These are phyloP conservation scores for Fusarium tanahbumbuense DNA, from an alignment of 2,329 filamentous ascomycete genomes.

Conservation along the genomic window DNA sequence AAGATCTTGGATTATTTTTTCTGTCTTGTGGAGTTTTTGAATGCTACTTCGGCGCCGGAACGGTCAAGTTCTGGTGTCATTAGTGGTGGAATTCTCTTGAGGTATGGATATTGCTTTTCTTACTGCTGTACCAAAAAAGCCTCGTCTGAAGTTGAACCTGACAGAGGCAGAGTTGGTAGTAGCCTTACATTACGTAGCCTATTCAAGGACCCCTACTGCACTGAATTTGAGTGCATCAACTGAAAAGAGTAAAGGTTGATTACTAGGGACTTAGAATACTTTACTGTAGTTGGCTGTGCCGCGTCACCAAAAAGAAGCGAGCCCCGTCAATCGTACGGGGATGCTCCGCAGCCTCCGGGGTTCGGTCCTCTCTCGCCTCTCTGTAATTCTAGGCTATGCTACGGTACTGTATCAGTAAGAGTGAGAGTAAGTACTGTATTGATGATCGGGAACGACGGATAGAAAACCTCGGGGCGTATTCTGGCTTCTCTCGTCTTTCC, in stretches of 20 bases:
- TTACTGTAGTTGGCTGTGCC: slow-evolving; percentile 23
- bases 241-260: slow-evolving; percentile 17
- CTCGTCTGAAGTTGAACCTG: background rate
- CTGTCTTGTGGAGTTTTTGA: slow-evolving; percentile 3
- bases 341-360: slow-evolving; percentile 26
- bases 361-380: background rate
- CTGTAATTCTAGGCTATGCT: background rate
- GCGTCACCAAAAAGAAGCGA: slow-evolving; percentile 35
- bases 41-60: slow-evolving; percentile 14
- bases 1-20: slow-evolving; percentile 8
- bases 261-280: background rate
- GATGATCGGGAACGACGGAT: slow-evolving; percentile 17
- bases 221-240: background rate
- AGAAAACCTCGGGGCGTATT: slow-evolving; percentile 9
- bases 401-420: too few species aligned
- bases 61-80: slow-evolving; percentile 2
- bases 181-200: slow-evolving; percentile 30
- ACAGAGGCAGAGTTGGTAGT: background rate
- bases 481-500: slow-evolving; percentile 1
- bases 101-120: background rate
- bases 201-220: slow-evolving; percentile 20
- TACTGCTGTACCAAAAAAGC: background rate
- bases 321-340: slow-evolving; percentile 21
- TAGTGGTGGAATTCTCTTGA: background rate
- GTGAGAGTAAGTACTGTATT: too few species aligned